These are phyloP conservation scores for Colletotrichum ledebouriae DNA, from an alignment of 2,329 filamentous ascomycete species.

Conservation along the genomic window DNA sequence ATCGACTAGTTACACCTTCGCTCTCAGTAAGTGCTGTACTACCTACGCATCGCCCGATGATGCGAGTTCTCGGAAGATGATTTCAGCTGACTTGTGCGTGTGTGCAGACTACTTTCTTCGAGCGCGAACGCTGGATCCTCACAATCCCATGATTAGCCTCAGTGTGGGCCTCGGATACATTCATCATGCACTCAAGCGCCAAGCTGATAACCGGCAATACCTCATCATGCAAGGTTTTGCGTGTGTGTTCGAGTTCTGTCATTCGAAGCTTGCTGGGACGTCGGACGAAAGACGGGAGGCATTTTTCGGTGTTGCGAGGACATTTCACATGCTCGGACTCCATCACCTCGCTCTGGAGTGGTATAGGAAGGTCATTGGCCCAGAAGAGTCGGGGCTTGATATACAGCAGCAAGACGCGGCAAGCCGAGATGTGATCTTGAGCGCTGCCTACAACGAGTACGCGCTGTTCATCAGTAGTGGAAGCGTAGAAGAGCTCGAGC, in stretches of 20 bases:
- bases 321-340: constrained; percentile 69
- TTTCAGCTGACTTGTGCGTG: not conserved
- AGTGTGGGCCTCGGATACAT: constrained; percentile 88
- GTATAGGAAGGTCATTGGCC: constrained; percentile 36
- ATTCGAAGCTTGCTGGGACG: constrained; percentile 60
- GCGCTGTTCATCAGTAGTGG: constrained; percentile 49
- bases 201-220: constrained; percentile 91
- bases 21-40: constrained; percentile 71
- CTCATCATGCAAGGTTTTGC: constrained; percentile 86
- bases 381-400: not conserved
- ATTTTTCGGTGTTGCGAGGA: constrained; percentile 83
- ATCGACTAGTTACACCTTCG: constrained; percentile 85
- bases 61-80: not conserved
- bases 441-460: constrained; percentile 42
- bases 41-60: not conserved
- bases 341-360: constrained; percentile 43
- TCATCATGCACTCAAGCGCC: constrained; percentile 89
- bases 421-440: constrained; percentile 33
- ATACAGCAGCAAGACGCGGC: constrained; percentile 9
- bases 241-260: constrained; percentile 83
- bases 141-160: constrained; percentile 83
- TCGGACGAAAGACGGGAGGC: constrained; percentile 76
- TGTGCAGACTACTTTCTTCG: constrained; percentile 82
- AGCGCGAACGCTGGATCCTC: constrained; percentile 79
- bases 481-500: constrained; percentile 27